Base-by-base conservation (phyloP, 257 asterid genomes). In the Penstemon newberryi region DNA sequence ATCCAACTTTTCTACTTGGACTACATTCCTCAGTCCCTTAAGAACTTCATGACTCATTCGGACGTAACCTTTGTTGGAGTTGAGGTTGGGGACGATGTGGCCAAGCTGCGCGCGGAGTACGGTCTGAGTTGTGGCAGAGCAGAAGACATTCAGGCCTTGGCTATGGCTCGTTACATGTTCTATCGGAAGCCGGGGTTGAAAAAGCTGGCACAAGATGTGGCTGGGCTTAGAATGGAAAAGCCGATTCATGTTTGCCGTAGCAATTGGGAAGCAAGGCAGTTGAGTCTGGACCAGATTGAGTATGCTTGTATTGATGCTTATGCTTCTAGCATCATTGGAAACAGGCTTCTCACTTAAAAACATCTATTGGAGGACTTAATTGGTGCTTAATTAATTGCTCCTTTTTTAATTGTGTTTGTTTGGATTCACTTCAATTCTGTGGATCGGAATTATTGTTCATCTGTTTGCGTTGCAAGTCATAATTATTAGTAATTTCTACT, bases 241-340 rank as follows among this genome's bases (percentile, higher is more conserved):
- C 79, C 76, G 19, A 2, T n/a, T 10, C 60, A 69, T 15, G 75
- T 73, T 7, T 56, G 72, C 13, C 41, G 59, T 46, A 78, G 82
- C 40, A 41, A 77, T 1, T 73, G 82, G 82, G 68, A 73, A 40
- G 70, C 52, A 0, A 66, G 66, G 59, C 54, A 4, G 4, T 51
- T 73, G 55, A 7, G 60, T 7, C 25, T 50, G 54, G 56, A 73
- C 56, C 82, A 78, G 66, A 12, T 78, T 64, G 73, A 78, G 74
- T 78, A 78, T 65, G 67, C 66, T 63, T 66, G 73, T 6, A 69
- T 64, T 19, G 79, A 78, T 69, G 82, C 71, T 18, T 69, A 46
- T 73, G 62, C 67, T 12, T 77, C 82, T 1, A 63, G 18, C 45
- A 70, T 8, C 25, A 73, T 78, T 45, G 82, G 60, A 18, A 39